phyloP scores from a whole-genome alignment of 495 filamentous ascomycete genomes.

The Penicillium chermesinum region DNA sequence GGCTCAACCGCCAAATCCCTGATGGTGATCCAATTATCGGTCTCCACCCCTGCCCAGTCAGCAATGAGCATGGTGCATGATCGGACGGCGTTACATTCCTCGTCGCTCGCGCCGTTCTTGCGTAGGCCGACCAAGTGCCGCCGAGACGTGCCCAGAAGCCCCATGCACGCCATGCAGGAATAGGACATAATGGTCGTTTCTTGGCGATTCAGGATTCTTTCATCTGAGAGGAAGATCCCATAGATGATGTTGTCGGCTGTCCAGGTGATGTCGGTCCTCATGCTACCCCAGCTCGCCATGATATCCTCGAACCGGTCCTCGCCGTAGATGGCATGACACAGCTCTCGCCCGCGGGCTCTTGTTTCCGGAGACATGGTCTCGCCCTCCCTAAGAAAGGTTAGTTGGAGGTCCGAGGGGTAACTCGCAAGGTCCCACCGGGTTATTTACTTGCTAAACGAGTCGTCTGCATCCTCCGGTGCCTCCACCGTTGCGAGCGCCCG shows the following conservation, averaged over 20 bases:
- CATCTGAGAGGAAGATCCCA: background rate
- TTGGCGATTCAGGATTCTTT: background rate
- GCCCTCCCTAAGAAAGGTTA: background rate
- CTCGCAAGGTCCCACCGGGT: background rate
- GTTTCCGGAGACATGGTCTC: background rate
- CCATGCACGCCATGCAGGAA: conserved; percentile 4
- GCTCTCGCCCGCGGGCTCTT: background rate
- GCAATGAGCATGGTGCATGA: background rate
- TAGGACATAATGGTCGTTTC: conserved; percentile 1
- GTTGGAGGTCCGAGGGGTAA: background rate
- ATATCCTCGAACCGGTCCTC: background rate
- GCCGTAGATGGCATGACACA: background rate
- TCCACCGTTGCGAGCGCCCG: background rate
- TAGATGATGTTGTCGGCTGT: background rate
- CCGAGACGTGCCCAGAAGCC: background rate
- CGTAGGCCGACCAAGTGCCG: background rate
- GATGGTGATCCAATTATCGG: background rate
- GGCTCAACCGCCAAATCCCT: background rate
- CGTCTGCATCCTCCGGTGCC: background rate
- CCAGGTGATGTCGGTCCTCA: background rate
- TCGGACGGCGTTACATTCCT: background rate
- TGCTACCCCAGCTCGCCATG: background rate
- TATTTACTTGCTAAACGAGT: background rate
- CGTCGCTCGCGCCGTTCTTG: background rate
- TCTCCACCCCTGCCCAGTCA: background rate